These are phyloP conservation scores for Xylariaceae sp. DNA, from an alignment of 2,329 filamentous ascomycete species.

Conservation along the genomic window DNA sequence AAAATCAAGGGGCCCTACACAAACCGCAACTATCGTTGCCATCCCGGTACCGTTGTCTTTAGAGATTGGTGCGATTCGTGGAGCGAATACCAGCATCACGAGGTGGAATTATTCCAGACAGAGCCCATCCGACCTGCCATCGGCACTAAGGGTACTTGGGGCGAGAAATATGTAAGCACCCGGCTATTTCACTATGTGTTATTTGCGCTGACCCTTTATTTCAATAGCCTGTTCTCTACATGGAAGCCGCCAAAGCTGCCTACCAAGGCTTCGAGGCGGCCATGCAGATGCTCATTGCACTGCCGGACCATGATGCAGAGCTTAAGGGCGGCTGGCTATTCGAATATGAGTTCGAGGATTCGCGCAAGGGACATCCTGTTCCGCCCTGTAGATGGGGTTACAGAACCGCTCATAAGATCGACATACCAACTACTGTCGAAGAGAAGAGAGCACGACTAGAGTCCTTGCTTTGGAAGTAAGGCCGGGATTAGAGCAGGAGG, in stretches of 20 bases:
- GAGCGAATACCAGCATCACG: not conserved
- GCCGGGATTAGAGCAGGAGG: not conserved
- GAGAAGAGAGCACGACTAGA: not conserved
- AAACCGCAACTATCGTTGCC: not conserved
- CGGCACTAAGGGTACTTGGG: not conserved
- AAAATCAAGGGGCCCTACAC: not conserved
- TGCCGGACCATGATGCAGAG: conserved; percentile 1
- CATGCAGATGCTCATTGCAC: conserved; percentile 10
- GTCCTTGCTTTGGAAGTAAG: not conserved
- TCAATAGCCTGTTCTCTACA: conserved; percentile 5
- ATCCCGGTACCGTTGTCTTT: not conserved
- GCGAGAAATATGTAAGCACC: not conserved
- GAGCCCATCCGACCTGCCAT: not conserved
- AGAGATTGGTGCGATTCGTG: too few relatives aligned
- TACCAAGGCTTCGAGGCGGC: not conserved
- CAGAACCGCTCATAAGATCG: conserved; percentile 3
- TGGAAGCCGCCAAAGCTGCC: conserved; percentile 1
- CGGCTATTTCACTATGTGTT: not conserved
- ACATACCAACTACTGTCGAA: not conserved
- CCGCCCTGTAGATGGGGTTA: conserved; percentile 4
- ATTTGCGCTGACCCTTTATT: not conserved
- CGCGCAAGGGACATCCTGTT: not conserved
- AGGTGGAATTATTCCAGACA: not conserved
- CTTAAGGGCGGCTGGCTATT: conserved; percentile 14
- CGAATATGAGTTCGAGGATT: not conserved